Base-by-base conservation (phyloP, 306 rosid genomes). In the Vigna angularis region DNA sequence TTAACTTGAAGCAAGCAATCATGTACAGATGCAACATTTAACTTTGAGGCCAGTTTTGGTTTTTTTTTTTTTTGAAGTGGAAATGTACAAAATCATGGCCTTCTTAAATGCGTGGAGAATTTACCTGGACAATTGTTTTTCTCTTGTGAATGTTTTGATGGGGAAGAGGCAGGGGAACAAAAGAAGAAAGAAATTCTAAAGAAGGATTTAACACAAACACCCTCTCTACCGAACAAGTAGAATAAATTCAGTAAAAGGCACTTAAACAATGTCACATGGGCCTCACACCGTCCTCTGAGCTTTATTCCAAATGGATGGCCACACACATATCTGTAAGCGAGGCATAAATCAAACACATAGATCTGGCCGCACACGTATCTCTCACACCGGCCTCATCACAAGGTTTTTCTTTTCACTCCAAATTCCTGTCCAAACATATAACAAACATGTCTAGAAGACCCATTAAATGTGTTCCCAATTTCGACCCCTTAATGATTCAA, bases 271-370 rank as follows among this genome's bases (percentile, higher is more conserved):
- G 10, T 13, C 74, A 76, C 78, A 65, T 82, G 85, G 74, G 26
- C 17, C 66, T 75, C 67, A n/a, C 48, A 32, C 66, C 56, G 34
- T 44, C 58, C 13, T 51, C 18, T 51, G 6, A 48, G 47, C 52
- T 70, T 76, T 82, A 70, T 82, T 82, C 70, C 70, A n/a, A 76
- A 61, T 53, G 63, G 48, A 78, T 78, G 83, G 58, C 65, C 66
- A 48, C 20, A 34, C 12, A 62, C 50, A 82, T 55, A 70, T 62
- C 65, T 71, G 48, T 34, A 32, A 68, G 40, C 48, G 45, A 62
- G 16, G 45, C 74, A 71, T 26, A 26, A 26, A 26, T 26, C 28
- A 26, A 26, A 26, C 28, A 24, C 26, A 24, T 20, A 20, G 22
- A 20, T 20, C 22, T 20, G 22, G 22, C 22, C 22, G 22, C 22